Evolutionary conservation across 2,329 filamentous ascomycete genomes (phyloP), one percentile per base, ranked within the genome.

Genomic region (Alternaria brassicicola): DNA sequence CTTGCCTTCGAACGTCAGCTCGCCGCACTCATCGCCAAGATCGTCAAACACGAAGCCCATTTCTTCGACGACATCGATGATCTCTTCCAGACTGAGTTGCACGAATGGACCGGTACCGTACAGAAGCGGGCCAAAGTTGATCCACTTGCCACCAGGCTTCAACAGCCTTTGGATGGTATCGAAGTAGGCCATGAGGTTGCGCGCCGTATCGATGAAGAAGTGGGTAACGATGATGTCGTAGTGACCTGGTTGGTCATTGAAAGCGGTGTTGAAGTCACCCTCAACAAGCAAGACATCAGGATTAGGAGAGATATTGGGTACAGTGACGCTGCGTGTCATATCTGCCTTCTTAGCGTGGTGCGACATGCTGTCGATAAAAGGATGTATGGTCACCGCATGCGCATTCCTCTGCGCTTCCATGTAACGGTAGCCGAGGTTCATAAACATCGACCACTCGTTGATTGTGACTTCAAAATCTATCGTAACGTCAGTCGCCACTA

Each of bases 171-270:
- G 76, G 41, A 86, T 86, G 0, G 80, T 85, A 33, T 86, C 83
- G 6, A 87, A 76, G 59, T 87, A 87, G 0, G 66, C 73, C 68
- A 86, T 78, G 1, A 86, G 68, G 52, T 87, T 87, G 0, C 84
- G 79, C 0, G 85, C 85, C 0, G 85, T 87, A 65, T 87, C 85
- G 62, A 87, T 86, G 72, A 87, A 87, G 73, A 86, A 87, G 41
- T 86, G 80, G 0, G 85, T 86, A 0, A 86, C 70, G 0, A 87
- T 71, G 1, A 80, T 76, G 52, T 87, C 84, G 67, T 79, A 86
- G 4, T 62, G 57, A 0, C 59, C 65, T 6, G 53, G 23, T 38
- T 64, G 55, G n/a, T 57, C 55, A 12, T 52, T 43, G 0, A 81
- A 76, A 1, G 74, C 71, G 4, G 79, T 81, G 0, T 80, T 84